Base-by-base conservation (phyloP, 2,329 filamentous ascomycete species). In the Arthrobotrys conoides region DNA sequence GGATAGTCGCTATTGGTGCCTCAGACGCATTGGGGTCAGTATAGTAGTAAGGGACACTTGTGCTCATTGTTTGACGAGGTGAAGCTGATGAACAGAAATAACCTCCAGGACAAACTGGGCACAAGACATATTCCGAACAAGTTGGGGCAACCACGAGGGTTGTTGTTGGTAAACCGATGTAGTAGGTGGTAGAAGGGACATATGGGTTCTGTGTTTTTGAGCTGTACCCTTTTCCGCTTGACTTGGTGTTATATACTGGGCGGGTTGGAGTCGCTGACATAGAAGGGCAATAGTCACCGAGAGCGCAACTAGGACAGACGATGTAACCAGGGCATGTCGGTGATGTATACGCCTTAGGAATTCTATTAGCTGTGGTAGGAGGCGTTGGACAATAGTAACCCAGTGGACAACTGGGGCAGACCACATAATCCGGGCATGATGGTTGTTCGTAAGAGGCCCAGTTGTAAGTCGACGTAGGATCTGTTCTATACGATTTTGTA, bases 111-210 rank as follows among this genome's bases (percentile, higher is more conserved):
- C 73, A 77, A 20, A 51, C 44, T n/a, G 73, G 73, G 41, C 73
- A 77, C 30, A 77, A 61, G n/a, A 77, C 67, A 36, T 77, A 77
- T 68, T 68, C 73, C 20, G 67, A 68, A 38, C 73, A 77, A 33
- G 67, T 77, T 27, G 73, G 73, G 0, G 73, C 63, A 18, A 68
- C 73, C 16, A 71, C 18, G n/a, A 77, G 22, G 10, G 73, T 77
- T 8, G 67, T 77, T 20, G 61, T 63, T n/a, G 73, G 67, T 20
- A 71, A 46, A 9, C 67, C 33, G 51, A 77, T 77, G 30, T 71
- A 77, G 33, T 77, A 77, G 1, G 67, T 77, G 8, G 67, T 77
- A 18, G 73, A 71, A 38, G 73, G 67, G 22, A 51, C 8, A 16
- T 71, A 71, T 46, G 61, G 27, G 18, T n/a, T 57, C 55, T 8